Evolutionary conservation across 106 monocot species (phyloP), one percentile per base, ranked within the genome.

Genomic region (Gastrodia elata): DNA sequence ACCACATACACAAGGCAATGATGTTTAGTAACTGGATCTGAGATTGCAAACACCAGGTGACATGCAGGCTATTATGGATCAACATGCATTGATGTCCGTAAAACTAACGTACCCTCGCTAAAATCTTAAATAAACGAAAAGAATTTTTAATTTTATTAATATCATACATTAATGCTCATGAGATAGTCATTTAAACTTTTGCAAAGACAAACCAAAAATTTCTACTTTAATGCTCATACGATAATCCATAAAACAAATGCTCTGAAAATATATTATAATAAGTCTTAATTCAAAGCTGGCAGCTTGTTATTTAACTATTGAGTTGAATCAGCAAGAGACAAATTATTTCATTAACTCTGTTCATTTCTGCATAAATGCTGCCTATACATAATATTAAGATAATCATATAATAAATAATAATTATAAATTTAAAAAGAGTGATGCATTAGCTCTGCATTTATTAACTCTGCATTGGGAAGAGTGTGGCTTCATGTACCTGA

Each of bases 41-140:
- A n/a, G n/a, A n/a, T n/a, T n/a, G n/a, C n/a, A n/a, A n/a, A n/a
- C n/a, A n/a, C n/a, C n/a, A n/a, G n/a, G n/a, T n/a, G n/a, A n/a
- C n/a, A n/a, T n/a, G n/a, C n/a, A n/a, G n/a, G n/a, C n/a, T n/a
- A n/a, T n/a, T n/a, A n/a, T n/a, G n/a, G n/a, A n/a, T n/a, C n/a
- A n/a, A n/a, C n/a, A n/a, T n/a, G n/a, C n/a, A n/a, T n/a, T n/a
- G n/a, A n/a, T n/a, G n/a, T n/a, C n/a, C n/a, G n/a, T n/a, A n/a
- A n/a, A n/a, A n/a, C n/a, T n/a, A n/a, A n/a, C n/a, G n/a, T n/a
- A n/a, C n/a, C n/a, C n/a, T n/a, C n/a, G n/a, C n/a, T n/a, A n/a
- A n/a, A n/a, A n/a, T n/a, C n/a, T n/a, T n/a, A 71, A 16, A 65
- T 69, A 68, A 82, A 74, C 6, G 37, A 46, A 46, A 0, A 0